Evolutionary conservation across 305 asterid genomes (phyloP).

Genomic region (Petunia hybrid): DNA sequence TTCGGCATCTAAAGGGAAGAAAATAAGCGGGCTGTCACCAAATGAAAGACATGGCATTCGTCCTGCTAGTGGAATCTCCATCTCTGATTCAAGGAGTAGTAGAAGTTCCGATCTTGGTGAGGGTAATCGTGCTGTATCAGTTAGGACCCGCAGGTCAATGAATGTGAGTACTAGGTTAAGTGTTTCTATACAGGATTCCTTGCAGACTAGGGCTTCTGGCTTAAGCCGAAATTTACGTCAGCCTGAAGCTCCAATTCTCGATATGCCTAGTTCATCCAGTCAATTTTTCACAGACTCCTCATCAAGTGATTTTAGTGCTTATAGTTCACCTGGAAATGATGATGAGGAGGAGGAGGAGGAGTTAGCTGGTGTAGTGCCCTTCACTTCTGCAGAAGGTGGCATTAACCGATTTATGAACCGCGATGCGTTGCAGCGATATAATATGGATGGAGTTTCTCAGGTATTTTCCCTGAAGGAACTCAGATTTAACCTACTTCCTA

Average conservation of each 20-base stretch:
- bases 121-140: conserved; percentile 47
- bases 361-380: conserved; percentile 16
- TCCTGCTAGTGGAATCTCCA: conserved; percentile 46
- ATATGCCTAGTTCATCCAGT: conserved; percentile 41
- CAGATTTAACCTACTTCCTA: background rate
- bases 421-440: conserved; percentile 52
- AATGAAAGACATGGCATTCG: conserved; percentile 37
- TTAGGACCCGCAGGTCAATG: conserved; percentile 50
- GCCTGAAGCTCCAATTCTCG: conserved; percentile 42
- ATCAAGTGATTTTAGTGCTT: conserved; percentile 52
- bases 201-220: conserved; percentile 34
- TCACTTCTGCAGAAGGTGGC: conserved; percentile 49
- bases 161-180: conserved; percentile 50
- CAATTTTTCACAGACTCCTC: conserved; percentile 48
- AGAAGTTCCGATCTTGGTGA: conserved; percentile 44
- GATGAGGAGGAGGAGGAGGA: conserved; percentile 37
- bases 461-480: conserved; percentile 46
- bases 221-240: conserved; percentile 40
- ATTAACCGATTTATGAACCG: conserved; percentile 42
- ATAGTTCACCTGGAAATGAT: conserved; percentile 43
- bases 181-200: conserved; percentile 40
- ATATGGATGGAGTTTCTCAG: conserved; percentile 72
- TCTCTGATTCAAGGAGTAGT: conserved; percentile 51
- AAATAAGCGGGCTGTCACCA: conserved; percentile 35
- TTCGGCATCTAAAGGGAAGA: conserved; percentile 52